These are phyloP conservation scores for Coelastrella sp. DNA, from an alignment of 139 green algal genomes.

Conservation along the genomic window DNA sequence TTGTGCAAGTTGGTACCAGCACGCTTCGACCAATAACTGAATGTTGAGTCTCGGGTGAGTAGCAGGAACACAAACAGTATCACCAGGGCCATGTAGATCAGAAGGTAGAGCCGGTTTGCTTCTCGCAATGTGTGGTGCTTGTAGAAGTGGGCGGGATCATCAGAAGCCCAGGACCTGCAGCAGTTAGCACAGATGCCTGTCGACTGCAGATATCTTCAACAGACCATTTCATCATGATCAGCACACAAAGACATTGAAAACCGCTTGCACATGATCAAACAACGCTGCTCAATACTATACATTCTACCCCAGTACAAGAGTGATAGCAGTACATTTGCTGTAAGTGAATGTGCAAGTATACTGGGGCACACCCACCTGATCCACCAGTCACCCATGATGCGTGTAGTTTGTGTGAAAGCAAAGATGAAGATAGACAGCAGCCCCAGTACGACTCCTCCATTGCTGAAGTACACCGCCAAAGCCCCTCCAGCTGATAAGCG, in stretches of 20 bases:
- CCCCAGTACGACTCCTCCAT: constrained; percentile 56
- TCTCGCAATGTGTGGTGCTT: neutral
- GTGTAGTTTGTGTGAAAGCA: constrained; percentile 62
- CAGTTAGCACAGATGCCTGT: neutral
- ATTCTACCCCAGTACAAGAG: too few relatives aligned
- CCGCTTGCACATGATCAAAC: neutral
- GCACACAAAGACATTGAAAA: neutral
- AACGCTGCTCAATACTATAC: neutral
- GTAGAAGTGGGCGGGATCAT: constrained; percentile 43
- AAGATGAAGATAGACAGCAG: constrained; percentile 59
- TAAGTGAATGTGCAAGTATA: neutral
- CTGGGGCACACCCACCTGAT: constrained; percentile 20
- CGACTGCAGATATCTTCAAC: too few relatives aligned
- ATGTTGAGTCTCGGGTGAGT: constrained; percentile 60
- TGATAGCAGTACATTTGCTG: too few relatives aligned
- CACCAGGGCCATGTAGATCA: constrained; percentile 68
- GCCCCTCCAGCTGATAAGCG: constrained; percentile 42
- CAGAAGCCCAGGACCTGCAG: constrained; percentile 38
- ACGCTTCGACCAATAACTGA: constrained; percentile 61
- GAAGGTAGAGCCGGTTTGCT: constrained; percentile 57
- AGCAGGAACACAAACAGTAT: constrained; percentile 66
- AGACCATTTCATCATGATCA: too few relatives aligned
- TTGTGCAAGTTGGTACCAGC: constrained; percentile 63
- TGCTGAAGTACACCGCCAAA: constrained; percentile 54
- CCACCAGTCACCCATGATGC: constrained; percentile 61